Percentiles rank a stretch among this genome's conserved stretches.
These are phyloP conservation scores for Ophiostoma sp. DNA, from an alignment of 2,329 filamentous ascomycete genomes.

Conservation along the genomic window DNA sequence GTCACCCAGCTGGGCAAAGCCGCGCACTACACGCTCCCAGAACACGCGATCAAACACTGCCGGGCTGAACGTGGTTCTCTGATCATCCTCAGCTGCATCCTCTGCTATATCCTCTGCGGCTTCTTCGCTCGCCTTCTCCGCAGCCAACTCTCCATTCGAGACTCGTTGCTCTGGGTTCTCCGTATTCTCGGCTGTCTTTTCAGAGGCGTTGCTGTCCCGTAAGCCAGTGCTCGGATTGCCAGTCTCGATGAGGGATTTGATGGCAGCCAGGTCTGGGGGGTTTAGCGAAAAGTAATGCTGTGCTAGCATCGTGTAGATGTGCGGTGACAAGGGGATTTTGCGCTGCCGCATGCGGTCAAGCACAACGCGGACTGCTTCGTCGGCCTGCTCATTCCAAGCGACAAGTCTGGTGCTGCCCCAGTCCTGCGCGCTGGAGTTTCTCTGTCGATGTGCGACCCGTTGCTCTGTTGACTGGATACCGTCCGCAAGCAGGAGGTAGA, in stretches of 20 bases:
- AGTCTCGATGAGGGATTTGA: slow-evolving; percentile 57
- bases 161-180: background rate
- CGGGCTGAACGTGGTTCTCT: background rate
- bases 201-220: background rate
- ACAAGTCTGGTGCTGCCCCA: background rate
- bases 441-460: background rate
- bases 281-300: slow-evolving; percentile 57
- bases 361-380: slow-evolving; percentile 52
- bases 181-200: background rate
- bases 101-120: background rate
- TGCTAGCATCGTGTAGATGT: slow-evolving; percentile 71
- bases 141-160: no score
- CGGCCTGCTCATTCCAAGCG: slow-evolving; percentile 28
- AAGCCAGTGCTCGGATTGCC: slow-evolving; percentile 24
- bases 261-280: slow-evolving; percentile 54
- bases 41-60: slow-evolving; percentile 52
- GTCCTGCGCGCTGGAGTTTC: background rate
- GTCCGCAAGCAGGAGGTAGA: slow-evolving; percentile 54
- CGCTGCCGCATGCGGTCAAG: slow-evolving; percentile 55
- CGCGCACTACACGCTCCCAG: slow-evolving; percentile 65
- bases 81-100: background rate
- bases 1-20: slow-evolving; percentile 54
- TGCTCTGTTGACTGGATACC: slow-evolving; percentile 18
- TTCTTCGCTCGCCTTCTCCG: background rate
- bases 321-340: slow-evolving; percentile 49